Base-by-base conservation (phyloP, 345 rosid genomes). In the Noccaea bulbosa region DNA sequence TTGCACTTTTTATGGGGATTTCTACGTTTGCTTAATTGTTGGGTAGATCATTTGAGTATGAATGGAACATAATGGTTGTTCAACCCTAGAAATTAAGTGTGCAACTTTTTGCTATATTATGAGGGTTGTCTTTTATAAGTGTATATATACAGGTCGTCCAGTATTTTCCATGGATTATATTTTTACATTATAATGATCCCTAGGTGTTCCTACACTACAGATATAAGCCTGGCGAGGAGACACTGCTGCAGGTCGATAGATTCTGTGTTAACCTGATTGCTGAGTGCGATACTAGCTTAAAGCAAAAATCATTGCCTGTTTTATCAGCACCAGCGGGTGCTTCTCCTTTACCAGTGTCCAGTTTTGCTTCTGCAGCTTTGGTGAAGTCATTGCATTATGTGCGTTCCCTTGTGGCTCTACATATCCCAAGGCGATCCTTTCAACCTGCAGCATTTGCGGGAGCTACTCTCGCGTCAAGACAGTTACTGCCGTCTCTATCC, bases 371-470 rank as follows among this genome's bases (percentile, higher is more conserved):
- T 69, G 82, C 71, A 30, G 81, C 88, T 45, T 88, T 92, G 75
- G 94, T 92, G 69, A 95, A 95, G 83, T 95, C 99, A 35, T 84
- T 95, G 76, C 87, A 83, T 80, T 94, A 94, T 84, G 91, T 94
- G 48, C 96, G 98, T 57, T 91, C 99, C 45, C 84, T 94, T 64
- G 93, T 88, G 83, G 90, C 86, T 71, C 83, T 81, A 78, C 89
- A 90, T 79, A 81, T 88, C 71, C 99, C 96, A 71, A 94, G 70
- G 81, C 78, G 92, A 67, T 86, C 89, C 75, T 89, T 94, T 75
- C 99, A 91, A 67, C 81, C 91, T 22, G 89, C 97, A 49, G 93
- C 89, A 78, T 89, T 91, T 84, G 84, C 92, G 71, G 98, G 93
- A 72, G 84, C 92, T 43, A 82, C 86, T 44, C 80, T 84, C 62